Evolutionary conservation across 1,139 yeast genomes (phyloP).

Genomic region (Lizanozyma gosingica): DNA sequence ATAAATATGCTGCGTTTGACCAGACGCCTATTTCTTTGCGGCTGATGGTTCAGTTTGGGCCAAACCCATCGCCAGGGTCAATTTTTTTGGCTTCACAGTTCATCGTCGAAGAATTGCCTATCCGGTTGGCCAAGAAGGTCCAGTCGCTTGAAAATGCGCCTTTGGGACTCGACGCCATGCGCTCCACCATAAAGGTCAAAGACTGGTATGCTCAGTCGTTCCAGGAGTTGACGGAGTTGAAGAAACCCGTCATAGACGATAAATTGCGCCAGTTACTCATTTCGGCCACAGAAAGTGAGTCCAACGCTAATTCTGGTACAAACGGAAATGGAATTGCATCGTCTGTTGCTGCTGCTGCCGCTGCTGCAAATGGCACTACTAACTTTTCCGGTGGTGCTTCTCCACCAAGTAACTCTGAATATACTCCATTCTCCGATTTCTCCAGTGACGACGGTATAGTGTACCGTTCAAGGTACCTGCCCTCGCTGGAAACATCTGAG

Average conservation of each 20-base stretch:
- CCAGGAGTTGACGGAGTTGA: slow-evolving; percentile 61
- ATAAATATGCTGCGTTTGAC: slow-evolving; percentile 59
- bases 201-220: slow-evolving; percentile 92
- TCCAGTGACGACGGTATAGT: not conserved
- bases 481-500: not conserved
- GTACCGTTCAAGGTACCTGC: not conserved
- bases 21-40: slow-evolving; percentile 80
- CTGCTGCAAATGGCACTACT: no score
- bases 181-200: slow-evolving; percentile 66
- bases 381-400: no score
- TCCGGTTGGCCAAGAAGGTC: slow-evolving; percentile 77
- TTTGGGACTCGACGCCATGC: slow-evolving; percentile 61
- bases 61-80: slow-evolving; percentile 67
- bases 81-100: slow-evolving; percentile 79
- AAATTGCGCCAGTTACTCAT: slow-evolving; percentile 21
- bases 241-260: slow-evolving; percentile 38
- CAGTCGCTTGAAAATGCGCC: slow-evolving; percentile 80
- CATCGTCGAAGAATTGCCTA: slow-evolving; percentile 81
- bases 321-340: not conserved
- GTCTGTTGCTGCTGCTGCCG: not conserved
- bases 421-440: not conserved
- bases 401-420: not conserved
- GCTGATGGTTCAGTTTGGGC: slow-evolving; percentile 93
- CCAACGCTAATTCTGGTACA: not conserved
- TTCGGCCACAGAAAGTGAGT: not conserved